Percentiles rank a stretch among this genome's conserved stretches.
phyloP scores from a whole-genome alignment of 139 green algal species.

The Spirogloea muscicola region DNA sequence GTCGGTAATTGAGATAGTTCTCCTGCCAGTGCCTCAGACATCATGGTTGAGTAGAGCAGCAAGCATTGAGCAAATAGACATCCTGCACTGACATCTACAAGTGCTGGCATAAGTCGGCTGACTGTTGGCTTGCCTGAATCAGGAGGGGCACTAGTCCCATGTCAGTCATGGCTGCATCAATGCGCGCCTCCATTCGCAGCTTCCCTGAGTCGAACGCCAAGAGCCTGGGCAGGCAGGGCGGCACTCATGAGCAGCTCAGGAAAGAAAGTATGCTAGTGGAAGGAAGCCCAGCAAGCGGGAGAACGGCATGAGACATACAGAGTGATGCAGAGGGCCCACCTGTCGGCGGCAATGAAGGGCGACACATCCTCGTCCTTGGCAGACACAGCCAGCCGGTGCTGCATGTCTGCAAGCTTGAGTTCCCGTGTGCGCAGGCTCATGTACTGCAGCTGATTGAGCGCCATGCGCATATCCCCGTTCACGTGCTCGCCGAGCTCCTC shows the following conservation, averaged over 20 bases:
- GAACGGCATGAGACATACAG: background rate
- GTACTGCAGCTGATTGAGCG: conserved; percentile 87
- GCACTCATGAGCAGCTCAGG: background rate
- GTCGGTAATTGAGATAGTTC: conserved; percentile 93
- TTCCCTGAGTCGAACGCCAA: conserved; percentile 49
- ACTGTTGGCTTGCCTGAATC: conserved; percentile 52
- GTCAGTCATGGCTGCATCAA: conserved; percentile 87
- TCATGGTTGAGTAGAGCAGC: background rate
- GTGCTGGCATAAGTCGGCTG: background rate
- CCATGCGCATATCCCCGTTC: conserved; percentile 81
- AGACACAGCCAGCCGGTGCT: conserved; percentile 34
- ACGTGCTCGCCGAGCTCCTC: conserved; percentile 71
- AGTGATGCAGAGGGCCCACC: conserved; percentile 22
- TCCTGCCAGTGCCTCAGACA: conserved; percentile 59
- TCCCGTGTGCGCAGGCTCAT: conserved; percentile 34
- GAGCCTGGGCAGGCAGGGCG: conserved; percentile 44
- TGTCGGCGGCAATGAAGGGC: conserved; percentile 73
- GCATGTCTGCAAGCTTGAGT: conserved; percentile 76
- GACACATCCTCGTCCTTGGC: conserved; percentile 79
- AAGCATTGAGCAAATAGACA: background rate
- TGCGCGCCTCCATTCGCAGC: conserved; percentile 53
- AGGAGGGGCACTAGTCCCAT: conserved; percentile 86
- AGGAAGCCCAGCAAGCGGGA: conserved; percentile 3
- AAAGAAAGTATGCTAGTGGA: background rate
- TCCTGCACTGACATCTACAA: background rate